Conservation (phyloP, 78 protist species). For the Tieghemostelium lacteum region DNA sequence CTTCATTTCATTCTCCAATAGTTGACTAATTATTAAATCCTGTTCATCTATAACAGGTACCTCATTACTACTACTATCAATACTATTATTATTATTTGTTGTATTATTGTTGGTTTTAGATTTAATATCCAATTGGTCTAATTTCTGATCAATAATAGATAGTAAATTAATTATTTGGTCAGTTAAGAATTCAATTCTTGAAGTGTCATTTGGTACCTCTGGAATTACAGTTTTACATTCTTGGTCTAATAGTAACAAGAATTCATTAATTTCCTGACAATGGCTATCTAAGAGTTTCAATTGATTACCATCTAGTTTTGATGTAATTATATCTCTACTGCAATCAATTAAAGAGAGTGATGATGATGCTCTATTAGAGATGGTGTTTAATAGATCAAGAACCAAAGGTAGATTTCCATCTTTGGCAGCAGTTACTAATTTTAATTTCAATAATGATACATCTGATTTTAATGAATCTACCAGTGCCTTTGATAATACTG, state of each 20-base stretch:
- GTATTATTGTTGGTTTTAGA: too few relatives aligned
- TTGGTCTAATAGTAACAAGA: too few relatives aligned
- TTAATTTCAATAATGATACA: not conserved
- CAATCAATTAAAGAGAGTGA: too few relatives aligned
- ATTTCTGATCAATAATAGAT: not conserved
- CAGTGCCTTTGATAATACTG: conserved; percentile 4
- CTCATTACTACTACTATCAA: too few relatives aligned
- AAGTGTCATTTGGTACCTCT: not conserved
- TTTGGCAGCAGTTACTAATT: not conserved
- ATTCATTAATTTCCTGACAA: not conserved
- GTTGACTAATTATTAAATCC: not conserved
- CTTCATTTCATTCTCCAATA: not conserved
- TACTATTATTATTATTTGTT: too few relatives aligned
- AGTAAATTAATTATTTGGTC: not conserved
- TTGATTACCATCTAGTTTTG: not conserved
- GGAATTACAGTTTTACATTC: not conserved
- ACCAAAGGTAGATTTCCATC: not conserved
- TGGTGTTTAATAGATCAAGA: conserved; percentile 3
- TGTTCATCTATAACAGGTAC: not conserved
- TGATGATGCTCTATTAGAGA: not conserved
- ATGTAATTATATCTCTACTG: not conserved
- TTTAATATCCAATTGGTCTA: not conserved
- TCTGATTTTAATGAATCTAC: conserved; percentile 32
- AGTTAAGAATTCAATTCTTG: not conserved
- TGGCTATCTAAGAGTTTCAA: not conserved